A percentile compares a stretch with the other conserved stretches of the same genome.
Evolutionary conservation across 164 flowering plant species (phyloP).

Genomic region (Nymphaea colorata): DNA sequence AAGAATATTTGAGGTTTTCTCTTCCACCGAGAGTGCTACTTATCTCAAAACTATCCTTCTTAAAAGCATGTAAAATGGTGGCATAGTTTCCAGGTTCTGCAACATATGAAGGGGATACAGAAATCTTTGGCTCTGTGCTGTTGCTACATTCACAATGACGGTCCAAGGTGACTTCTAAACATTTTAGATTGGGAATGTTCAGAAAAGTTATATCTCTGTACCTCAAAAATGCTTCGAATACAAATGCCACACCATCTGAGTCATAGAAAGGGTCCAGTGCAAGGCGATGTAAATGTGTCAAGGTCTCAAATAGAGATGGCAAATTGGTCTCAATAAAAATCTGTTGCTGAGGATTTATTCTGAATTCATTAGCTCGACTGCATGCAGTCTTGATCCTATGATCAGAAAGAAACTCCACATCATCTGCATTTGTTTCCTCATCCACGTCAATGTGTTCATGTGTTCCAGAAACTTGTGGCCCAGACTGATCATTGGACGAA

Average conservation of each 20-base stretch:
- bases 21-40: no score
- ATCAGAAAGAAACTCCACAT: not conserved
- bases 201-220: conserved; percentile 8
- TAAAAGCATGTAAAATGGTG: no score
- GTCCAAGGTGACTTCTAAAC: no score
- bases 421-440: not conserved
- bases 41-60: no score
- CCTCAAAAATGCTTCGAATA: conserved; percentile 9
- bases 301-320: conserved; percentile 2
- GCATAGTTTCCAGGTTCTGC: no score
- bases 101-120: no score
- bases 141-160: no score
- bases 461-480: not conserved
- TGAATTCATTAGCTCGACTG: not conserved
- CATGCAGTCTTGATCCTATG: not conserved
- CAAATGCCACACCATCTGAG: not conserved
- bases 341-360: not conserved
- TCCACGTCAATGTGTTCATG: not conserved
- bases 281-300: conserved; percentile 12
- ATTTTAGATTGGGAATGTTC: not conserved
- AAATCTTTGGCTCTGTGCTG: no score
- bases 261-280: conserved; percentile 18
- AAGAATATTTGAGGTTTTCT: no score
- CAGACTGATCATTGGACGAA: not conserved
- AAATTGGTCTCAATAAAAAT: no score